These are phyloP conservation scores for Mimosa bimucronata DNA, from an alignment of 306 rosid genomes.

Conservation along the genomic window DNA sequence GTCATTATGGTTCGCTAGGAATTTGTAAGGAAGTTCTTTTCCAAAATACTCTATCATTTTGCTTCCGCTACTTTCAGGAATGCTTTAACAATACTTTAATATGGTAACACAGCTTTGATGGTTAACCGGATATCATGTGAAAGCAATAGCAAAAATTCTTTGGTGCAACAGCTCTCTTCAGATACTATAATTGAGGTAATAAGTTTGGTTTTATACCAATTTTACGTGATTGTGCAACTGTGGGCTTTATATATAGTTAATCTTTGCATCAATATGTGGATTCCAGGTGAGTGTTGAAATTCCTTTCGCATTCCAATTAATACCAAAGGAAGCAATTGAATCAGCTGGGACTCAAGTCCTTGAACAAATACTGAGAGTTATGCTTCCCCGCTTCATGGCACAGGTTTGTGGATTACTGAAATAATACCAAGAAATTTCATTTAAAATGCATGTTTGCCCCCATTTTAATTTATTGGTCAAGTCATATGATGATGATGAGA, in stretches of 20 bases:
- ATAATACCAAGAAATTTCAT: conserved; percentile 9
- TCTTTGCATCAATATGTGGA: conserved; percentile 39
- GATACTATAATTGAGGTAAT: conserved; percentile 88
- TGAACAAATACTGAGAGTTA: conserved; percentile 78
- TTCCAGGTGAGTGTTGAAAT: conserved; percentile 82
- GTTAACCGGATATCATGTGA: conserved; percentile 86
- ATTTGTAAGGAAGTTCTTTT: neutral
- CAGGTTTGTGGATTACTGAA: conserved; percentile 64
- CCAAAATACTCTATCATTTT: conserved; percentile 32
- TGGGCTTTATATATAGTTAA: conserved; percentile 1
- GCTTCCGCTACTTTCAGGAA: conserved; percentile 68
- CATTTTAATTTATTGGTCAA: neutral
- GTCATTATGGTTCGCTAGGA: neutral
- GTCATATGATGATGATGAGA: neutral
- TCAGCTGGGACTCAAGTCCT: conserved; percentile 96
- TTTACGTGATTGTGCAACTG: conserved; percentile 12
- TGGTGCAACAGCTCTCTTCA: conserved; percentile 68
- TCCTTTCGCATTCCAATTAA: conserved; percentile 75
- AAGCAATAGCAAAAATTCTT: conserved; percentile 45
- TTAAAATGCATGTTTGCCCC: neutral
- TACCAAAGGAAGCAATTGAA: conserved; percentile 87
- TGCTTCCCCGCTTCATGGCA: conserved; percentile 90
- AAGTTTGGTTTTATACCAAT: conserved; percentile 20
- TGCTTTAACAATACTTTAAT: conserved; percentile 80
- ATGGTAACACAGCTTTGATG: conserved; percentile 94